Percentiles rank a stretch among this genome's conserved stretches.
Evolutionary conservation across 108 stramenopile species (phyloP).

Genomic region (Mediolabrus comicus): DNA sequence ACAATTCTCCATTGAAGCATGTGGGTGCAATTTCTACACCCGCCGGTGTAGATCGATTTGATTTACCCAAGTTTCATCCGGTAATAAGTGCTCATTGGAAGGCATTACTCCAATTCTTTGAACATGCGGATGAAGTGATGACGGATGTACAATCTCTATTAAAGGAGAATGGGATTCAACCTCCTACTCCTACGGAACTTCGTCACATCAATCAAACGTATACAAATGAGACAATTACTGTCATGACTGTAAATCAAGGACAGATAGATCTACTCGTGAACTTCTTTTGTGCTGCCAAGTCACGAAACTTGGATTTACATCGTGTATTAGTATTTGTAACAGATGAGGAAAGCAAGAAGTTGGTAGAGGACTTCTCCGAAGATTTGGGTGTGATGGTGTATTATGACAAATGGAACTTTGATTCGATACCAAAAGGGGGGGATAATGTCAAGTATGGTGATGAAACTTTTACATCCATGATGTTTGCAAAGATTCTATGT

Average conservation of each 20-base stretch:
- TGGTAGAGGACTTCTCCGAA: constrained; percentile 34
- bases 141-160: not conserved
- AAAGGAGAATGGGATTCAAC: not conserved
- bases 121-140: not conserved
- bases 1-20: not conserved
- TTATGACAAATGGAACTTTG: constrained; percentile 63
- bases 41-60: not conserved
- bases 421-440: constrained; percentile 39
- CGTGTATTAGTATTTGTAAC: constrained; percentile 66
- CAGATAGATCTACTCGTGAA: constrained; percentile 70
- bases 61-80: not conserved
- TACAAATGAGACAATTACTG: constrained; percentile 49
- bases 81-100: not conserved
- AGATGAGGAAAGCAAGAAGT: constrained; percentile 54
- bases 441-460: constrained; percentile 61
- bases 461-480: constrained; percentile 64
- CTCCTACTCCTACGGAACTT: not conserved
- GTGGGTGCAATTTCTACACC: not conserved
- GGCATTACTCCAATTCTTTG: not conserved
- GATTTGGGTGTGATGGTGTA: constrained; percentile 53
- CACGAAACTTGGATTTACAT: constrained; percentile 20
- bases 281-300: constrained; percentile 61
- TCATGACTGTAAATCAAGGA: constrained; percentile 73
- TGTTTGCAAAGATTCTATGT: constrained; percentile 67
- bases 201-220: not conserved